phyloP scores from a whole-genome alignment of 1,284 basidiomycete genomes.

The Pholiota adiposa region DNA sequence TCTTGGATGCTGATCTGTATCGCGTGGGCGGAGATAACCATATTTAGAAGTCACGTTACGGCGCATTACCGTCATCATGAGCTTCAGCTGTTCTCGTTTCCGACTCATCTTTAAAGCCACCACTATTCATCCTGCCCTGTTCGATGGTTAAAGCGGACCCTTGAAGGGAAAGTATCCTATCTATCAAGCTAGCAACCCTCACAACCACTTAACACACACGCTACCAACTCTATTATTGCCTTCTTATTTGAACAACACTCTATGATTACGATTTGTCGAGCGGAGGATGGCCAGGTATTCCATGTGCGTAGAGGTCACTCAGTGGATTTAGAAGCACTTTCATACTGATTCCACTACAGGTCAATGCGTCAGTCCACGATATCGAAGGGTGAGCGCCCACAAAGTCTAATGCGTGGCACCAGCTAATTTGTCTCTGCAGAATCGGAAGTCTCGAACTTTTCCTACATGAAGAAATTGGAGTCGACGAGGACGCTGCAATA shows the following conservation, averaged over 20 bases:
- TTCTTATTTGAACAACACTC: no score
- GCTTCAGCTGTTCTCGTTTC: no score
- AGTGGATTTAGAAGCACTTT: neutral
- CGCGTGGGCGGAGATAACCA: no score
- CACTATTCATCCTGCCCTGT: neutral
- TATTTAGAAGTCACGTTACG: no score
- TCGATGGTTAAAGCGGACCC: slow-evolving; percentile 11
- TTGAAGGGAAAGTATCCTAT: slow-evolving; percentile 11
- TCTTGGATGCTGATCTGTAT: no score
- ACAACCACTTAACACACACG: neutral
- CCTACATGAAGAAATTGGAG: slow-evolving; percentile 66
- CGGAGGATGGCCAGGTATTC: slow-evolving; percentile 69
- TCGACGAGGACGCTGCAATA: slow-evolving; percentile 67
- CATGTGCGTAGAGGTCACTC: slow-evolving; percentile 57
- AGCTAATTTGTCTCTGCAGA: slow-evolving; percentile 39
- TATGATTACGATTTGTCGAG: slow-evolving; percentile 77
- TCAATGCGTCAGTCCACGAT: slow-evolving; percentile 68
- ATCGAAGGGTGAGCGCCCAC: slow-evolving; percentile 62
- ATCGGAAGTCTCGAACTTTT: slow-evolving; percentile 66
- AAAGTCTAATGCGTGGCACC: slow-evolving; percentile 6
- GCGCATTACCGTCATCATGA: no score
- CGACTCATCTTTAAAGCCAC: no score
- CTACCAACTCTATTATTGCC: neutral
- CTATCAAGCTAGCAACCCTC: neutral
- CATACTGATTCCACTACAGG: slow-evolving; percentile 39